A percentile compares a stretch with the other conserved stretches of the same genome.
phyloP scores from a whole-genome alignment of 2,329 filamentous ascomycete genomes.

The Scopulariopsis brevicaulis region DNA sequence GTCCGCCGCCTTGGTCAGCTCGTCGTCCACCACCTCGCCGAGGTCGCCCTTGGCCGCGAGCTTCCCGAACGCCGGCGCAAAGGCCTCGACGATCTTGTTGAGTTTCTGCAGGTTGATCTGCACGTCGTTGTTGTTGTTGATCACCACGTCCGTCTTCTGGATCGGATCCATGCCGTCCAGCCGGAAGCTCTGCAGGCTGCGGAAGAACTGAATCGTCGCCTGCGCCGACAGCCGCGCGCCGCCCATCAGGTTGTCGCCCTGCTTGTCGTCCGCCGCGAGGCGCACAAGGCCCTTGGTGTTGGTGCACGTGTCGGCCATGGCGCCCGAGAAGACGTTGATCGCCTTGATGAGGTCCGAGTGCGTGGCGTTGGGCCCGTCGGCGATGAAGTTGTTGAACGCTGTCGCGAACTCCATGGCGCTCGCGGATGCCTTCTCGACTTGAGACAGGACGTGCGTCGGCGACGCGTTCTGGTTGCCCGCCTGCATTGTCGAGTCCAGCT shows the following conservation, averaged over 20 bases:
- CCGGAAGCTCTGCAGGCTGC: slow-evolving; percentile 84
- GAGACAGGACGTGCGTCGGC: slow-evolving; percentile 85
- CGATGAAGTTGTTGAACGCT: slow-evolving; percentile 96
- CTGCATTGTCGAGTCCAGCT: slow-evolving; percentile 95
- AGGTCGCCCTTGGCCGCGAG: slow-evolving; percentile 74
- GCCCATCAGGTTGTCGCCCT: slow-evolving; percentile 73
- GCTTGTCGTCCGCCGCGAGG: slow-evolving; percentile 92
- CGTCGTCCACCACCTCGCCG: slow-evolving; percentile 83
- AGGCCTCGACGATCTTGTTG: slow-evolving; percentile 85
- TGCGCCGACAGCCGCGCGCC: slow-evolving; percentile 75
- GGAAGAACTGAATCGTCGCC: slow-evolving; percentile 89
- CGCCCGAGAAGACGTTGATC: slow-evolving; percentile 80
- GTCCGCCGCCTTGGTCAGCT: slow-evolving; percentile 86
- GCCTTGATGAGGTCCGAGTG: slow-evolving; percentile 89
- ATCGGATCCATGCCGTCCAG: slow-evolving; percentile 81
- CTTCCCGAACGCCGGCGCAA: slow-evolving; percentile 79
- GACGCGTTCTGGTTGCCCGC: slow-evolving; percentile 97
- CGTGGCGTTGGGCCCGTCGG: slow-evolving; percentile 82
- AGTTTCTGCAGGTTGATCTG: slow-evolving; percentile 88
- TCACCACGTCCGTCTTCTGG: slow-evolving; percentile 93
- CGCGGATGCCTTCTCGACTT: slow-evolving; percentile 92
- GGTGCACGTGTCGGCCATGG: slow-evolving; percentile 84
- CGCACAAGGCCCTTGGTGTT: slow-evolving; percentile 94
- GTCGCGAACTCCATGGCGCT: slow-evolving; percentile 96
- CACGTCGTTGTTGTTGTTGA: slow-evolving; percentile 94